Percentiles rank a stretch among this genome's conserved stretches.
Conservation (phyloP, 1,284 basidiomycete genomes). For the Coniophora puteana region DNA sequence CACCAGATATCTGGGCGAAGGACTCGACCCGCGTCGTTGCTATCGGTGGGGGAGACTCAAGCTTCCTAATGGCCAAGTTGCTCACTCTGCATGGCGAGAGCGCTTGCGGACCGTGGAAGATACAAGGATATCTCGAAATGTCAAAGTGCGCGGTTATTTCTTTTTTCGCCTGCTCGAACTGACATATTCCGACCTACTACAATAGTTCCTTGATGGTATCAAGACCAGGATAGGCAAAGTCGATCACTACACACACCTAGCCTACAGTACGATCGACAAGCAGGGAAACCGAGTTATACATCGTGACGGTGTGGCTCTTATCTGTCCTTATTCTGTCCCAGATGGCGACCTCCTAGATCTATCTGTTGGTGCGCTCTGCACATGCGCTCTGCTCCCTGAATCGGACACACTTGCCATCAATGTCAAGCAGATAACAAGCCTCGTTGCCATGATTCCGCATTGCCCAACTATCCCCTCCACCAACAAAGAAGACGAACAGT, state of each 20-base stretch:
- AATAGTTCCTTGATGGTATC: slow-evolving; percentile 15
- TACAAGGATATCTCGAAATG: slow-evolving; percentile 5
- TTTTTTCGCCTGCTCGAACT: neutral
- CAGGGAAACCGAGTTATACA: neutral
- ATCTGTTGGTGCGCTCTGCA: slow-evolving; percentile 20
- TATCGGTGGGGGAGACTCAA: slow-evolving; percentile 5
- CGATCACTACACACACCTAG: slow-evolving; percentile 19
- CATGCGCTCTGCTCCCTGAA: slow-evolving; percentile 14
- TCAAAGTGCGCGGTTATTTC: slow-evolving; percentile 7
- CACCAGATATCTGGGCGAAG: slow-evolving; percentile 6
- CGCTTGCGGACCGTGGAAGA: slow-evolving; percentile 1
- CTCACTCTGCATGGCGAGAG: slow-evolving; percentile 5
- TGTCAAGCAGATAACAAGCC: slow-evolving; percentile 16
- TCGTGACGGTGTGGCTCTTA: slow-evolving; percentile 14
- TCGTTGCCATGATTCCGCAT: slow-evolving; percentile 24
- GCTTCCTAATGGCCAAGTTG: slow-evolving; percentile 8
- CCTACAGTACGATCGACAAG: too few relatives aligned
- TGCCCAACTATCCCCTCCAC: neutral
- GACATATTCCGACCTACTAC: neutral
- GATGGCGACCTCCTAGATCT: slow-evolving; percentile 14
- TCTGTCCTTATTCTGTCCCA: slow-evolving; percentile 17
- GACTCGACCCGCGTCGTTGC: neutral
- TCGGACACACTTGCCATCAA: slow-evolving; percentile 15
- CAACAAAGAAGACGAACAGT: neutral
- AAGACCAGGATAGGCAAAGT: slow-evolving; percentile 19